phyloP scores from a whole-genome alignment of 73 alveolate genomes.

The Symbiodinium pilosum region DNA sequence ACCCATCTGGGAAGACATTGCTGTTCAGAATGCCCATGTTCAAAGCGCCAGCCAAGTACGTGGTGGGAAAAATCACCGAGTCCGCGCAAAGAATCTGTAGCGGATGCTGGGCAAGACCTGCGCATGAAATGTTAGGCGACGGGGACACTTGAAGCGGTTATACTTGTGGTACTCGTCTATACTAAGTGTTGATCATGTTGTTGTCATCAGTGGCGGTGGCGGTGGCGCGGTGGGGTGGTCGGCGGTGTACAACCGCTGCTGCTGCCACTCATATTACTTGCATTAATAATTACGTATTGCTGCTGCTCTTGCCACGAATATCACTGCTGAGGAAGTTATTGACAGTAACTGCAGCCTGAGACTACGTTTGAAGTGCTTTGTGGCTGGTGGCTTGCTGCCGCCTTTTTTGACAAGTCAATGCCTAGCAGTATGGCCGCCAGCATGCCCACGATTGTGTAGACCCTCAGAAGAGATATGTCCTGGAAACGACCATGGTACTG shows the following conservation, averaged over 20 bases:
- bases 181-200: too few relatives aligned
- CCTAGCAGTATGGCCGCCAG: not conserved
- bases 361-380: too few relatives aligned
- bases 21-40: slow-evolving; percentile 7
- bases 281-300: too few relatives aligned
- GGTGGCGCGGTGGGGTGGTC: too few relatives aligned
- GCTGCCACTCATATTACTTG: too few relatives aligned
- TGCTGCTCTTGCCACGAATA: too few relatives aligned
- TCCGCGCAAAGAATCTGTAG: not conserved
- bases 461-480: not conserved
- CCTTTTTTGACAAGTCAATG: not conserved
- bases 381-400: not conserved
- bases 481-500: not conserved
- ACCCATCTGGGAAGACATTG: not conserved
- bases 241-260: too few relatives aligned
- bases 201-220: too few relatives aligned
- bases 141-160: not conserved
- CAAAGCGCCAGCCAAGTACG: not conserved
- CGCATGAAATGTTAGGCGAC: not conserved
- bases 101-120: not conserved
- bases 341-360: too few relatives aligned
- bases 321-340: not conserved
- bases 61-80: not conserved
- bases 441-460: not conserved
- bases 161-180: not conserved